Evolutionary conservation across 1,284 basidiomycete genomes (phyloP), one percentile per base, ranked within the genome.

Genomic region (Stereum hirsutum): DNA sequence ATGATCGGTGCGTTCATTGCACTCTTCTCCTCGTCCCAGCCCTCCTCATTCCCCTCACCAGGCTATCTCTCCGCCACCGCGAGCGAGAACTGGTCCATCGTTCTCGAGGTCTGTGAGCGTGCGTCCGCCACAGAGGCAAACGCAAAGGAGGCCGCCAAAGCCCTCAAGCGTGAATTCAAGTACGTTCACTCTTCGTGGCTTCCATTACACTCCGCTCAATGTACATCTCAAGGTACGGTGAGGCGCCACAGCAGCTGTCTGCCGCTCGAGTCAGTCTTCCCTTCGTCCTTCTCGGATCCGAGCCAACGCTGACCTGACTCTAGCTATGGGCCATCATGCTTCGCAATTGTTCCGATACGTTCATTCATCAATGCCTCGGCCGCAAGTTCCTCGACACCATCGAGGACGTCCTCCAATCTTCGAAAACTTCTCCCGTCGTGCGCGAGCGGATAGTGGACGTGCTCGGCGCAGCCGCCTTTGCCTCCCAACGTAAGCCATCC

Each of bases 321-420:
- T n/a, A 87, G 84, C 57, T 89, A n/a, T 89, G 85, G 86, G 86
- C 83, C 3, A 79, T 89, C 49, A 84, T 89, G 78, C 68, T 89
- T 15, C 75, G 78, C 26, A 87, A 89, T 51, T 80, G 75, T 2
- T 73, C 75, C 0, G 72, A 77, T 10, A 49, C 69, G 6, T 87
- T 89, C 52, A 71, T 85, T 21, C 61, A 69, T 15, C 80, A 88
- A 49, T 80, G 78, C 30, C 71, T 75, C 6, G 71, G 78, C n/a
- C 75, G 78, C 49, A 89, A 89, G 56, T 89, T 89, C 52, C 60
- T 85, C 6, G 81, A 87, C 35, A 78, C 71, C 0, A 61, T 89
- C 6, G 84, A 87, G 49, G 82, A 87, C 21, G 68, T 82, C 12
- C 60, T 88, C 3, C 66, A 62, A 4, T 74, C 72, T 0, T 54